A percentile compares a stretch with the other conserved stretches of the same genome.
Evolutionary conservation across 805 yeast genomes (phyloP).

Genomic region (Teunomyces funiuensis): DNA sequence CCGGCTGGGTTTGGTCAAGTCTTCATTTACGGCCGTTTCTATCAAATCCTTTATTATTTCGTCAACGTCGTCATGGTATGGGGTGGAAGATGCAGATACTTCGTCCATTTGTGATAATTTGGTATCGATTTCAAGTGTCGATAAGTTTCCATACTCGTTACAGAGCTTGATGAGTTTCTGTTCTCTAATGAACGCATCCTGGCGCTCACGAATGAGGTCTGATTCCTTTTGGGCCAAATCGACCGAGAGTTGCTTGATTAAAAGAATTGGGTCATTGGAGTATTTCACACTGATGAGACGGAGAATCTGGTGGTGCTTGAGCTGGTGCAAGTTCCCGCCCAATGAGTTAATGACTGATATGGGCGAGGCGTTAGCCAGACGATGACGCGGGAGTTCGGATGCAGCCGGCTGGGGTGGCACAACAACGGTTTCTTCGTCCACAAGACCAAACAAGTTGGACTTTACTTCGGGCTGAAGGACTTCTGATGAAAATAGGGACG

Average conservation of each 20-base stretch:
- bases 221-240: slow-evolving; percentile 50
- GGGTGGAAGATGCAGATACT: background rate
- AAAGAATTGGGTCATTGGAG: slow-evolving; percentile 23
- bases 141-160: slow-evolving; percentile 36
- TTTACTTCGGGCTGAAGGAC: slow-evolving; percentile 4
- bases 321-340: slow-evolving; percentile 15
- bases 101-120: slow-evolving; percentile 18
- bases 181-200: slow-evolving; percentile 32
- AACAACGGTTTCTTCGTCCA: slow-evolving; percentile 2
- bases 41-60: slow-evolving; percentile 27
- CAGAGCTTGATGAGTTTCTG: slow-evolving; percentile 32
- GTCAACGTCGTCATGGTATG: slow-evolving; percentile 12
- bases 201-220: slow-evolving; percentile 40
- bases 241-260: slow-evolving; percentile 47
- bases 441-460: slow-evolving; percentile 11
- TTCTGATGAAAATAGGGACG: slow-evolving; percentile 2
- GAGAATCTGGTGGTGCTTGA: slow-evolving; percentile 13
- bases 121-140: slow-evolving; percentile 35
- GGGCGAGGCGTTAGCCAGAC: slow-evolving; percentile 1
- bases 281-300: slow-evolving; percentile 25
- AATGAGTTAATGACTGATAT: slow-evolving; percentile 9
- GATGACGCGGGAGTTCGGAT: background rate
- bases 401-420: background rate
- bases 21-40: slow-evolving; percentile 28
- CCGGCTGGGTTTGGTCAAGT: slow-evolving; percentile 7